Conservation (phyloP, 805 yeast species). For the Komagataella pastoris region DNA sequence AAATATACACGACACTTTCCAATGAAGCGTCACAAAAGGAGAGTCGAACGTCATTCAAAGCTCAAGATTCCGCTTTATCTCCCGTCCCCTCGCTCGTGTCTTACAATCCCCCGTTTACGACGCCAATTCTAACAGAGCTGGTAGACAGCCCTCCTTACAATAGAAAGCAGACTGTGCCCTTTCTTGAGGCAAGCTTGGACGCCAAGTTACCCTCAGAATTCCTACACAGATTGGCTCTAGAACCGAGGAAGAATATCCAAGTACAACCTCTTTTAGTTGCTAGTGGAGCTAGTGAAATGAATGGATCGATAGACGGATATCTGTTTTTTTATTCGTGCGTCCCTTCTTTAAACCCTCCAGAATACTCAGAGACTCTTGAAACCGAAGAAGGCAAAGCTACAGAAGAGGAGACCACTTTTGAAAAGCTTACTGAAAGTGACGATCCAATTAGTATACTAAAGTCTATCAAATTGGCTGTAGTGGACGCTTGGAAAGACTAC, state of each 20-base stretch:
- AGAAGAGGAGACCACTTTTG: not conserved
- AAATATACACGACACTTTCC: not conserved
- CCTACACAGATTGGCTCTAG: constrained; percentile 47
- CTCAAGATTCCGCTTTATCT: not conserved
- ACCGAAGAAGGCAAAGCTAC: not conserved
- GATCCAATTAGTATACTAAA: constrained; percentile 23
- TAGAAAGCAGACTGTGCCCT: constrained; percentile 57
- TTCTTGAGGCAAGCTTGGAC: constrained; percentile 58
- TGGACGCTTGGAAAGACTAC: constrained; percentile 67
- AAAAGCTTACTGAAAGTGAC: constrained; percentile 2
- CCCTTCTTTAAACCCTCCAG: constrained; percentile 51
- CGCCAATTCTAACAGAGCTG: constrained; percentile 54
- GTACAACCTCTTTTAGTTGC: constrained; percentile 63
- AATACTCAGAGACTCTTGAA: constrained; percentile 24
- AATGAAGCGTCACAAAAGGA: not conserved
- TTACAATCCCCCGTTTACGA: constrained; percentile 35
- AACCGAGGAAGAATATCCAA: constrained; percentile 45
- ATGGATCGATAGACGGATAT: constrained; percentile 68
- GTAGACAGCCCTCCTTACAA: constrained; percentile 68
- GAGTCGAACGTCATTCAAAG: not conserved
- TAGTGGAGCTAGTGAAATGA: constrained; percentile 66
- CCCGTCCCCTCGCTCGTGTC: not conserved
- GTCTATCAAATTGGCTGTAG: constrained; percentile 39
- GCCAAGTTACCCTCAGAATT: constrained; percentile 45
- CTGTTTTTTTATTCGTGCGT: constrained; percentile 56